Evolutionary conservation across 345 rosid genomes (phyloP), one percentile per base, ranked within the genome.

Genomic region (Eucalyptus curtisii): DNA sequence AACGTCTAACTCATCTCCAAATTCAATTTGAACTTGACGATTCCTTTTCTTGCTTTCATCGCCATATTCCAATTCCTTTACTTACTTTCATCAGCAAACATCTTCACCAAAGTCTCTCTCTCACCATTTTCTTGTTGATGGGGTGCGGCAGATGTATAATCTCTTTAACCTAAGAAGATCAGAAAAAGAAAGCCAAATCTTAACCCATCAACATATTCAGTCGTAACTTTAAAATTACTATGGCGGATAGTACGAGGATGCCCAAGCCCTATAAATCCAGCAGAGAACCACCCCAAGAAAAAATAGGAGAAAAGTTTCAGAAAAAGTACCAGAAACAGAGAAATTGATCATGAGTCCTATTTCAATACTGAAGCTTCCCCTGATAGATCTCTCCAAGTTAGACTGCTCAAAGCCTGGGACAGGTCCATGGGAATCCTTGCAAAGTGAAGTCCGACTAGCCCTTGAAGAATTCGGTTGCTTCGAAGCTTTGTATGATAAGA

Each of bases 381-480:
- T 40, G 82, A 40, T 76, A 76, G 82, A 76, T 76, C 47, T 76
- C 27, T 76, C 82, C 47, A 12, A 40, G 42, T 76, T 76, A 76
- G 82, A 40, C 7, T 24, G 47, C 82, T 76, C 8, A 42, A 76
- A 76, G 82, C 87, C 31, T 25, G 85, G 82, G 40, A 47, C 82
- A 17, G 37, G 5, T 19, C 53, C n/a, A 27, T 87, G 89, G 81
- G 86, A 49, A 4, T 48, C 81, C 53, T 45, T 47, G 55, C 55
- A 47, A 48, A 13, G 66, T 47, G 47, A 49, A 22, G 76, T 50
- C 57, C 86, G 4, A 53, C 44, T 20, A 49, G 76, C 86, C 68
- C 89, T 88, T 64, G 86, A 79, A 88, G 86, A 88, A 11, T 50
- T 30, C 86, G 89, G 89, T 53, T 88, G 89, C 89, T 88, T 88